A percentile compares a stretch with the other conserved stretches of the same genome.
Evolutionary conservation across 352 stramenopile species (phyloP).

Genomic region (Pythium insidiosum): DNA sequence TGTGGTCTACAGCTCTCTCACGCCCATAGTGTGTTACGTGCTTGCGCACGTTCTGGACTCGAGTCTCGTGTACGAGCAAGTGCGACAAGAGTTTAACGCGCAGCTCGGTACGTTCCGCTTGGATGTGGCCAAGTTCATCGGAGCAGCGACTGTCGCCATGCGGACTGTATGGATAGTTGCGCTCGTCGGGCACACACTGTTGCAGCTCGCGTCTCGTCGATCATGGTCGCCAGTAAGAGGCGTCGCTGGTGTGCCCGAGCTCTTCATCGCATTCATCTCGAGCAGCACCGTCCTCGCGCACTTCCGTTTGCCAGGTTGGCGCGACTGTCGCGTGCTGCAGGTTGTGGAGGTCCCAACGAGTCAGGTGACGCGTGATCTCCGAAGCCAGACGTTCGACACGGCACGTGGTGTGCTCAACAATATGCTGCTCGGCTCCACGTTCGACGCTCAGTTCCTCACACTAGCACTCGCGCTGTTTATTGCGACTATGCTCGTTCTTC

Average conservation of each 20-base stretch:
- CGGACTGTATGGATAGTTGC: slow-evolving; percentile 28
- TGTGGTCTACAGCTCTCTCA: slow-evolving; percentile 31
- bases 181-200: slow-evolving; percentile 13
- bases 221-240: slow-evolving; percentile 1
- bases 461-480: neutral
- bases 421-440: neutral
- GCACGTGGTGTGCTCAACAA: neutral
- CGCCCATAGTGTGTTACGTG: slow-evolving; percentile 33
- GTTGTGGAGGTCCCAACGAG: neutral
- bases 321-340: neutral
- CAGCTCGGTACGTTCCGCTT: slow-evolving; percentile 19
- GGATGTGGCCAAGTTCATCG: slow-evolving; percentile 14
- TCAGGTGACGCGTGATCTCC: neutral
- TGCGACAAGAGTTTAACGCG: slow-evolving; percentile 22
- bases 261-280: slow-evolving; percentile 23
- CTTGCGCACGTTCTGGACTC: slow-evolving; percentile 34
- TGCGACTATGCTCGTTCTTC: too few species aligned
- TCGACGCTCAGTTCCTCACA: neutral
- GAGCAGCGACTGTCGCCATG: slow-evolving; percentile 24
- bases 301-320: neutral
- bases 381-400: neutral
- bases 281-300: slow-evolving; percentile 21
- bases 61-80: slow-evolving; percentile 22
- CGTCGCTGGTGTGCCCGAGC: slow-evolving; percentile 21
- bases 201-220: neutral